Base-by-base conservation (phyloP, 1,284 basidiomycete species). In the Austropuccinia psidii region DNA sequence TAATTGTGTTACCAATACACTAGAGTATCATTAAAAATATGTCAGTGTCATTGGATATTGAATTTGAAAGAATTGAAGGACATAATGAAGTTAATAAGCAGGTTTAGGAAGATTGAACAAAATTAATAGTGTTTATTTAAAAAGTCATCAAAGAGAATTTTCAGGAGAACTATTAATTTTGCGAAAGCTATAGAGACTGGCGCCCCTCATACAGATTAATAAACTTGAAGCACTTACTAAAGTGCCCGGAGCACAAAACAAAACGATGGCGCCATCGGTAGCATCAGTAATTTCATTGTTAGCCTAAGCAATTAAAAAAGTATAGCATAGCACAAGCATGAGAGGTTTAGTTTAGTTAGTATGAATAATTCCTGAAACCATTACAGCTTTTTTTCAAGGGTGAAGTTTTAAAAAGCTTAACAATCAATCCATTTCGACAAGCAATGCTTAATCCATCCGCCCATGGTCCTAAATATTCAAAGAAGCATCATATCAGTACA, bases 261-360 rank as follows among this genome's bases (percentile, higher is more conserved):
- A 52, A 31, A 73, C 70, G 61, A 73, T 73, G 1, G 47, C 70
- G 11, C 70, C 70, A 57, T 73, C 70, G 17, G 70, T 73, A 4
- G 70, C 70, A 65, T 73, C 70, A 15, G 65, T 52, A 52, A 73
- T 73, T 50, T 73, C 70, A n/a, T 73, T 73, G 24, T 65, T 73
- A 29, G 70, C 70, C 70, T 73, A 35, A 17, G 15, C 8, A 29
- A n/a, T 15, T 21, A 50, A 50, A 50, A 21, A 9, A 9, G 27
- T 31, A 31, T 19, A 57, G 8, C 54, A 57, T n/a, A 31, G 6
- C 43, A n/a, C n/a, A n/a, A 45, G n/a, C 11, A n/a, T 13, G 43
- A 45, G n/a, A 45, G 43, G 11, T n/a, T n/a, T n/a, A n/a, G n/a
- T n/a, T n/a, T n/a, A n/a, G n/a, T n/a, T n/a, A n/a, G n/a, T n/a